phyloP scores from a whole-genome alignment of 2,329 filamentous ascomycete genomes.

The Rutstroemia sp. region DNA sequence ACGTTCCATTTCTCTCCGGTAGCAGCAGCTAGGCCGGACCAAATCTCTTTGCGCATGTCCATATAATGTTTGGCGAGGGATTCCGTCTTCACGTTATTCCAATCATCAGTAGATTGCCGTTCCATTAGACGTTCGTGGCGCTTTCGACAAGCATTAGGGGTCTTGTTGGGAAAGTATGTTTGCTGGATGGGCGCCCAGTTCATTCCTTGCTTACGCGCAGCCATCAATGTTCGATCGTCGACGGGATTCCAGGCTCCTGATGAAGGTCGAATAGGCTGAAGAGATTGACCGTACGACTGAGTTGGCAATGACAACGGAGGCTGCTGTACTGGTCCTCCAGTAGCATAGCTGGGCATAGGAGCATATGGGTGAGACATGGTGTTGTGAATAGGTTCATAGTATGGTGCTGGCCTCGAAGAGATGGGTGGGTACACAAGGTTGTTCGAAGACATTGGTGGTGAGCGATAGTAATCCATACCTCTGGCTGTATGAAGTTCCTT shows the following conservation, averaged over 20 bases:
- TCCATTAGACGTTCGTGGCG: conserved; percentile 80
- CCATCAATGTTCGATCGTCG: conserved; percentile 68
- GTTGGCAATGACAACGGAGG: conserved; percentile 8
- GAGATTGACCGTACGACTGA: conserved; percentile 7
- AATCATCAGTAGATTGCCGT: conserved; percentile 51
- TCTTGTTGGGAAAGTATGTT: conserved; percentile 70
- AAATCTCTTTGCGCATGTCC: conserved; percentile 72
- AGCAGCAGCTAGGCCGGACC: conserved; percentile 63
- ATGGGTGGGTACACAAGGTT: conserved; percentile 3
- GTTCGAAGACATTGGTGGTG: conserved; percentile 5
- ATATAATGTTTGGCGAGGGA: conserved; percentile 72
- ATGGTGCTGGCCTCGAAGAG: conserved; percentile 1
- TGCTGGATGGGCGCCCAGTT: conserved; percentile 79
- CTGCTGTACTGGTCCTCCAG: conserved; percentile 15
- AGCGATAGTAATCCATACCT: conserved; percentile 10
- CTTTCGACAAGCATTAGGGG: conserved; percentile 68
- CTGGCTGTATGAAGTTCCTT: background rate
- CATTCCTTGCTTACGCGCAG: conserved; percentile 64
- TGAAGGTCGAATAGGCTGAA: conserved; percentile 39
- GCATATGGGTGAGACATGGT: conserved; percentile 4
- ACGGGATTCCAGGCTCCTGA: conserved; percentile 64
- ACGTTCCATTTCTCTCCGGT: conserved; percentile 80
- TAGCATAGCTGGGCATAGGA: conserved; percentile 6
- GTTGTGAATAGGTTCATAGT: conserved; percentile 8
- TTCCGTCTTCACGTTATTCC: conserved; percentile 70